Base-by-base conservation (phyloP, 1,139 yeast genomes). In the Kluyveromyces sp. region DNA sequence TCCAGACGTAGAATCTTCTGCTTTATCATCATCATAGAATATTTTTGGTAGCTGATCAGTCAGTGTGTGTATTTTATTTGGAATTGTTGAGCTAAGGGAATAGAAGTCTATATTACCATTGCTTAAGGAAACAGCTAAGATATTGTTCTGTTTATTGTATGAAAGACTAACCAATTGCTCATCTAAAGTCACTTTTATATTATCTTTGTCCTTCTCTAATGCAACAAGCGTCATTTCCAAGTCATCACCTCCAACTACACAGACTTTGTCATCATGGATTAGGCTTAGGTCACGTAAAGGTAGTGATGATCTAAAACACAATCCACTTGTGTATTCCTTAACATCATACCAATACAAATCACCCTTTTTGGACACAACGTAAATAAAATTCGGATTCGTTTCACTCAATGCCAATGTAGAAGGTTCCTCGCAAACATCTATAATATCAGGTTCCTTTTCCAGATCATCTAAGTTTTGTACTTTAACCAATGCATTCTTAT, bases 201-300 rank as follows among this genome's bases (percentile, higher is more conserved):
- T 67, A 28, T 65, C 58, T 2, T 67, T 60, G 8, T 59, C 56
- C 2, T 65, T 59, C 28, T 68, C 67, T 21, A 76, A 57, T 50
- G 78, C 81, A 3, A 85, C 68, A 2, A 87, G 58, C 7, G 73
- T 70, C 47, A 85, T 70, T 50, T 79, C 78, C 45, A 77, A 74
- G 51, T 85, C 94, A 57, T 87, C 94, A 45, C 96, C 94, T 30
- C 88, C 92, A 47, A 81, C 74, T 1, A 86, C 77, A 3, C 79
- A 69, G 67, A 84, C 74, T 43, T 77, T 72, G 0, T 90, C 95
- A 50, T 80, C 84, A 50, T 83, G 85, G 40, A 86, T 78, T 61
- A 84, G 79, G 21, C 68, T 68, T 4, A 81, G 71, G 51, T 79
- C 85, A 52, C 94, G 73, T 36, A 89, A 63, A 0, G 95, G 85